Evolutionary conservation across 345 rosid genomes (phyloP), one percentile per base, ranked within the genome.

Genomic region (Syzygium grande): DNA sequence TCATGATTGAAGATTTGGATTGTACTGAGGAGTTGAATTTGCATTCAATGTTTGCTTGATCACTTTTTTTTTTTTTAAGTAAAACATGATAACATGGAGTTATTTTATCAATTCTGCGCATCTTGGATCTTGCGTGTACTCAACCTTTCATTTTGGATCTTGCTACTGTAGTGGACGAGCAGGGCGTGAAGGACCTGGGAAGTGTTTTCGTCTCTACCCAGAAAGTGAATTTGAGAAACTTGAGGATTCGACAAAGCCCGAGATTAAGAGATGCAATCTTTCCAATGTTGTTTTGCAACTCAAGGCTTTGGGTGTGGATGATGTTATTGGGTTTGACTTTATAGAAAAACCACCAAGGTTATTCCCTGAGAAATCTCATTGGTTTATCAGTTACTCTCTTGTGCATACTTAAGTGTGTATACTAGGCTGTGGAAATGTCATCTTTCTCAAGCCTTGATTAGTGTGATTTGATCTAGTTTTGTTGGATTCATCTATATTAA

Each of bases 131-230:
- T 65, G 43, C 9, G 11, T 65, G 22, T 30, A 65, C 30, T 30
- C 43, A 65, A 65, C 43, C 43, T 30, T 34, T 38, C 80, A 73
- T 17, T 73, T 34, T 73, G 46, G 11, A 73, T 46, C 80, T 34
- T 73, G 80, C 49, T 84, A 23, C 41, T 91, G 88, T 91, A 96
- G 99, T 92, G 99, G 99, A 68, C 98, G 97, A 30, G 98, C 99
- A 86, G 99, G 99, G 85, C 99, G 98, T 88, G 99, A 95, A 91
- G 96, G 96, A 85, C 98, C 97, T 59, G 99, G 99, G 86, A 96
- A 96, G 89, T 97, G 98, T 91, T 97, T 96, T 87, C 97, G 98
- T 85, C 98, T 97, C 84, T 97, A 96, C 90, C 97, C 95, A 13
- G 98, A 97, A 92, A 91, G 90, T 52, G 98, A 97, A 91, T 97